Evolutionary conservation across 2,329 filamentous ascomycete genomes (phyloP), one percentile per base, ranked within the genome.

Genomic region (Leptodontidium sp.): DNA sequence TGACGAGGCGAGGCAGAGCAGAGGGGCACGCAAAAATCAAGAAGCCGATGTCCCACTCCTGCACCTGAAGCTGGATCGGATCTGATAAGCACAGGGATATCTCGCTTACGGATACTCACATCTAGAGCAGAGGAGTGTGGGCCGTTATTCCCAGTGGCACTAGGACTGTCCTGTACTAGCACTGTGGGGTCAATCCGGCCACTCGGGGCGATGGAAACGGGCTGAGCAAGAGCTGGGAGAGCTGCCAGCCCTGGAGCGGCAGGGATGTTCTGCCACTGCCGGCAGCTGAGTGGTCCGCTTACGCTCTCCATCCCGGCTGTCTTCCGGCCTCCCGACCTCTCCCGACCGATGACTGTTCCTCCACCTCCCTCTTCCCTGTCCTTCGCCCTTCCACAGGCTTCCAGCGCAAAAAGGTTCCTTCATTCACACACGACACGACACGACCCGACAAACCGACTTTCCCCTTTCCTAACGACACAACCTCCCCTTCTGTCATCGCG

Each of bases 291-390:
- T 65, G 63, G 63, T 32, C 40, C 38, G 17, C 52, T 59, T 49
- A n/a, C 17, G 2, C 49, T 40, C 45, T n/a, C 15, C 45, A n/a
- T 21, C n/a, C 45, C 45, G 55, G 17, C 35, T 40, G 8, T 8
- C n/a, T 24, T 24, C 55, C 35, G 29, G 55, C 47, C 35, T 38
- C 62, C 62, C 47, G 29, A 17, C 24, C 32, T 53, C 26, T 47
- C 57, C 49, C 64, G 64, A 47, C 6, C 53, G 55, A 66, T 61
- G 57, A 61, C 57, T 61, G 57, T 66, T 53, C 32, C n/a, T 17
- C 15, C 38, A 9, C 50, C 21, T 50, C 35, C n/a, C 24, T 29
- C 26, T 57, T 32, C 53, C 53, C 17, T 21, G 17, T 17, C 49
- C n/a, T 50, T 45, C 29, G n/a, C 43, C 14, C 57, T 53, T 64